Conservation (phyloP, 192 early-diverging fungal genomes). For the Coemansia sp. region DNA sequence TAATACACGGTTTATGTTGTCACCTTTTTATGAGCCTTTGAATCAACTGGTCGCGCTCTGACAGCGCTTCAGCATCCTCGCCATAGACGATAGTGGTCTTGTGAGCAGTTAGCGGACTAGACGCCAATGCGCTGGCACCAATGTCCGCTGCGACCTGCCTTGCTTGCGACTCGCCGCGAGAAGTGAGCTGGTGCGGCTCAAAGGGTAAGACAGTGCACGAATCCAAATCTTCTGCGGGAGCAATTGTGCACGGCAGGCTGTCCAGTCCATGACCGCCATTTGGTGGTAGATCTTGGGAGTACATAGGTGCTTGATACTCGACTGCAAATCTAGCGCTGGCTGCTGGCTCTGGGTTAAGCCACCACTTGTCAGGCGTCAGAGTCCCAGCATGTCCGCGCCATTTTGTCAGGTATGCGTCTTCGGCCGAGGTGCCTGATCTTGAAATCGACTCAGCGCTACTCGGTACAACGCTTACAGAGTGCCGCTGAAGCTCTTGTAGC, state of each 20-base stretch:
- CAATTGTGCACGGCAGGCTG: constrained; percentile 26
- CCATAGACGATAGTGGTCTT: constrained; percentile 39
- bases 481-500: neutral
- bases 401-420: neutral
- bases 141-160: neutral
- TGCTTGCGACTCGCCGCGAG: neutral
- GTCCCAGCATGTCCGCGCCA: neutral
- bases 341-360: constrained; percentile 15
- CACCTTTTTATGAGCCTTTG: constrained; percentile 18
- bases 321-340: neutral
- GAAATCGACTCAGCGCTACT: neutral
- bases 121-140: neutral
- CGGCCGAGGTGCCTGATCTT: neutral
- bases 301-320: constrained; percentile 11
- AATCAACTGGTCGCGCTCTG: constrained; percentile 39
- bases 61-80: constrained; percentile 36
- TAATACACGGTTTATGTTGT: neutral
- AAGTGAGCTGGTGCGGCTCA: neutral
- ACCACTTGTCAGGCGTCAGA: constrained; percentile 27
- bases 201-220: neutral
- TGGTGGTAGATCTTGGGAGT: constrained; percentile 27
- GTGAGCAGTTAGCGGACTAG: constrained; percentile 13
- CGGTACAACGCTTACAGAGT: neutral
- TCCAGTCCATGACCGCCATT: constrained; percentile 11
- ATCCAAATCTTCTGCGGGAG: neutral